These are phyloP conservation scores for Chondrus crispus DNA, from an alignment of 23 red algal genomes.

Conservation along the genomic window DNA sequence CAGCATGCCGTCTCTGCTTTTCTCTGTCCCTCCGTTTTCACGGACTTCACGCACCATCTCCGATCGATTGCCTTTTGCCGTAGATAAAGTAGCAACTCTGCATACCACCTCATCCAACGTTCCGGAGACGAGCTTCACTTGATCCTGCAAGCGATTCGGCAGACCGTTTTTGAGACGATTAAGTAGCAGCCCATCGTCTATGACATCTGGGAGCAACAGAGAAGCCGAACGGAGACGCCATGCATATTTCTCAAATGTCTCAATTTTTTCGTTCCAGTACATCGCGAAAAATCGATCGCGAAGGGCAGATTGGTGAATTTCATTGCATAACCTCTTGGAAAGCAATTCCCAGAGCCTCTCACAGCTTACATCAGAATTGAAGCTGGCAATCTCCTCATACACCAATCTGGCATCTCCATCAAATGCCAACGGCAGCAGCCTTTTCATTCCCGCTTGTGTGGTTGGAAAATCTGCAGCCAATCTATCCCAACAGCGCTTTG, in stretches of 20 bases:
- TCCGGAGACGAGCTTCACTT: not conserved
- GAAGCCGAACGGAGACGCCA: not conserved
- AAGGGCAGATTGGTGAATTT: not conserved
- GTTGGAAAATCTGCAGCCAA: not conserved
- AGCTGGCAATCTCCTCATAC: not conserved
- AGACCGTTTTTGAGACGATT: not conserved
- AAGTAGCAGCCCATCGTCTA: not conserved
- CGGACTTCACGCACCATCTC: not conserved
- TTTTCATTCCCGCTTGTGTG: not conserved
- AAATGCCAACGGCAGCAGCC: not conserved
- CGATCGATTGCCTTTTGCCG: no score
- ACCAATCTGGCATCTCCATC: not conserved
- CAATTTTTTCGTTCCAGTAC: not conserved
- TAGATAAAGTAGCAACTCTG: no score
- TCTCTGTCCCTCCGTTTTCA: not conserved
- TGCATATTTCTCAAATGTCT: not conserved
- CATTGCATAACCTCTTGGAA: not conserved
- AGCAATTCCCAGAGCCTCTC: not conserved
- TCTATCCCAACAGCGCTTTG: not conserved
- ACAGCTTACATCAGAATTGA: no score
- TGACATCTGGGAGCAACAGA: not conserved
- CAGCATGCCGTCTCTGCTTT: no score
- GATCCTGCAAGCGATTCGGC: not conserved
- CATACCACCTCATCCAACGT: slow-evolving; percentile 3
- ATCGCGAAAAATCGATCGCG: not conserved